phyloP scores from a whole-genome alignment of 805 yeast genomes.

The Teunomyces kruisii region DNA sequence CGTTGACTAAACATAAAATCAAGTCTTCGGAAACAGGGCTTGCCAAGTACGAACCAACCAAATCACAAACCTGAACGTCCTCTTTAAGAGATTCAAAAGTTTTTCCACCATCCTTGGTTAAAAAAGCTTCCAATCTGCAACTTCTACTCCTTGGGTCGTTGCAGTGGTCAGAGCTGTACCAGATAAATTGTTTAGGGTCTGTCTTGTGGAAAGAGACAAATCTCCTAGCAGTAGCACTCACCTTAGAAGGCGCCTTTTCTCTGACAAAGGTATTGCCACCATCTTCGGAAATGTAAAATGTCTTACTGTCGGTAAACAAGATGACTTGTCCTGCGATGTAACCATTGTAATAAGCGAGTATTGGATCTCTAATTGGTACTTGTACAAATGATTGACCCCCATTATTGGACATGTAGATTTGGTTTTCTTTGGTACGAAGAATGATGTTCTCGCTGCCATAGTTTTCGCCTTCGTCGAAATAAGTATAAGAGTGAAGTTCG shows the following conservation, averaged over 20 bases:
- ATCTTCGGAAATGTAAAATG: conserved; percentile 60
- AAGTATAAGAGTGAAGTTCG: conserved; percentile 53
- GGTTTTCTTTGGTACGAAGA: conserved; percentile 51
- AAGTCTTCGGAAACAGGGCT: conserved; percentile 37
- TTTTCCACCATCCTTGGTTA: conserved; percentile 68
- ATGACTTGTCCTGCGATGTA: conserved; percentile 56
- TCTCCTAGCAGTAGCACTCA: conserved; percentile 21
- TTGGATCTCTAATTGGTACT: conserved; percentile 39
- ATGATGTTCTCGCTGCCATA: conserved; percentile 47
- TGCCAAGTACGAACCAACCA: conserved; percentile 56
- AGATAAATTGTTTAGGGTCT: conserved; percentile 59
- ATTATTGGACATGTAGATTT: conserved; percentile 66
- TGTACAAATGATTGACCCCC: conserved; percentile 55
- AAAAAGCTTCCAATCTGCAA: conserved; percentile 60
- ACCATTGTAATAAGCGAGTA: conserved; percentile 61
- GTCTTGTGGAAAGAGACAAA: conserved; percentile 60
- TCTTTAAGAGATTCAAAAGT: conserved; percentile 55
- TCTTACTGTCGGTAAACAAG: conserved; percentile 48
- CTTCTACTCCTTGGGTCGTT: conserved; percentile 36
- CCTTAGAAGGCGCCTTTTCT: conserved; percentile 47
- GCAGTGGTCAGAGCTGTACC: conserved; percentile 66
- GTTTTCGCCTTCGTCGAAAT: conserved; percentile 52
- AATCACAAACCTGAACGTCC: conserved; percentile 62
- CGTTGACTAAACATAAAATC: conserved; percentile 62
- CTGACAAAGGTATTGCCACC: conserved; percentile 61